Conservation (phyloP, 2,329 filamentous ascomycete species). For the Periglandula ipomoeae region DNA sequence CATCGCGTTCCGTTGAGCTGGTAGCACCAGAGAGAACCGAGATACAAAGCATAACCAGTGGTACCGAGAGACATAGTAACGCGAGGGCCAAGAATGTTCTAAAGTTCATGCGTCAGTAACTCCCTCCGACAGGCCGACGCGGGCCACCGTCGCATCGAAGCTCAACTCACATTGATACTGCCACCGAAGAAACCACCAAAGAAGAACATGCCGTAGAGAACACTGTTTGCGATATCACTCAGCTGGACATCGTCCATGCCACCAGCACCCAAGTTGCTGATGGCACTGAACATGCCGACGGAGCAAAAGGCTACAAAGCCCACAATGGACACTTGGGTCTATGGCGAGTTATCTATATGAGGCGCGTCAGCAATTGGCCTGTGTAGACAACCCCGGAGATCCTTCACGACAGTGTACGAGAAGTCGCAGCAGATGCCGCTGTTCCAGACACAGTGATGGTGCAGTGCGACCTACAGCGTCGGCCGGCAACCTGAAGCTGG, state of each 20-base stretch:
- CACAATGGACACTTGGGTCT: constrained; percentile 13
- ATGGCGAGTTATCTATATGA: constrained; percentile 7
- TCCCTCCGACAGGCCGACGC: too few relatives aligned
- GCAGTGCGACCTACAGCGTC: constrained; percentile 2
- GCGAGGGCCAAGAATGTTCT: constrained; percentile 7
- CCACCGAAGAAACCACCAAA: constrained; percentile 7
- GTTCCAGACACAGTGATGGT: not conserved
- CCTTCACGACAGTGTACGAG: too few relatives aligned
- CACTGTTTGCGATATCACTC: constrained; percentile 39
- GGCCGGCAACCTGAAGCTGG: not conserved
- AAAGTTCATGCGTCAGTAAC: not conserved
- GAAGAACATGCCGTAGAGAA: constrained; percentile 7
- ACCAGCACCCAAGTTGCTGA: constrained; percentile 52
- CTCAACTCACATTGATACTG: constrained; percentile 6
- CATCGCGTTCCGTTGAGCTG: constrained; percentile 6
- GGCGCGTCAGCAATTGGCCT: not conserved
- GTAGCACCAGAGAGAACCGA: constrained; percentile 8
- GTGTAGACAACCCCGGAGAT: too few relatives aligned
- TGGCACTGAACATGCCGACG: constrained; percentile 57
- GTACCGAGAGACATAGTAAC: constrained; percentile 5
- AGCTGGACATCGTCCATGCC: constrained; percentile 18
- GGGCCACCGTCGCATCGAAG: too few relatives aligned
- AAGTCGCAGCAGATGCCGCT: too few relatives aligned
- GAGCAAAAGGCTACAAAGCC: constrained; percentile 16
- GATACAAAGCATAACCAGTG: constrained; percentile 6